Conservation (phyloP, 305 asterid species). For the Andrographis paniculata region DNA sequence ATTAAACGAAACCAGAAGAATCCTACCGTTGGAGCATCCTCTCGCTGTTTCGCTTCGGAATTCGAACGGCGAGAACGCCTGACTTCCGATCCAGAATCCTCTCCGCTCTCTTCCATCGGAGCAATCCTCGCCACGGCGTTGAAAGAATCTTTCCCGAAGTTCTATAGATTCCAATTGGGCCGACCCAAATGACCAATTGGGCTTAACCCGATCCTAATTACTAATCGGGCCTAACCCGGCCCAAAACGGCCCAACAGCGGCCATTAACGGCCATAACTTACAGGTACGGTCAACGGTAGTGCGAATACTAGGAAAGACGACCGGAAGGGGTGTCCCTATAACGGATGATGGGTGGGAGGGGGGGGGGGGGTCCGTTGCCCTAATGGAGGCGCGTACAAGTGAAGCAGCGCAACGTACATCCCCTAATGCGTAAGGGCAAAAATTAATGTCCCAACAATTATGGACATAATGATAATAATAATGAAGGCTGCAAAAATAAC, state of each 20-base stretch:
- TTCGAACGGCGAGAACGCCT: neutral
- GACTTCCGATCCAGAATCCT: too few relatives aligned
- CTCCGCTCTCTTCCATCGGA: too few relatives aligned
- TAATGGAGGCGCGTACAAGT: constrained; percentile 8
- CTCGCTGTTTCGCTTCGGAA: neutral
- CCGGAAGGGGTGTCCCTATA: constrained; percentile 9
- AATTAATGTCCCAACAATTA: constrained; percentile 30
- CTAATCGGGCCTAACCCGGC: too few relatives aligned
- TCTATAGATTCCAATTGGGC: too few relatives aligned
- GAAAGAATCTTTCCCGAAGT: too few relatives aligned
- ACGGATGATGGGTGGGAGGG: constrained; percentile 18
- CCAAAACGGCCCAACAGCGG: constrained; percentile 20
- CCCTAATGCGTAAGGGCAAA: constrained; percentile 4
- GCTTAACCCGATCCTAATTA: too few relatives aligned
- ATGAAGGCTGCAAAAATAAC: constrained; percentile 24
- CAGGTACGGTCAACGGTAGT: constrained; percentile 32
- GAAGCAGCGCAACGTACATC: constrained; percentile 8
- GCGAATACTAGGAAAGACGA: constrained; percentile 16
- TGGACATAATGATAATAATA: constrained; percentile 24
- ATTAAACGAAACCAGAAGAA: too few relatives aligned
- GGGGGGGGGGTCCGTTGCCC: constrained; percentile 26
- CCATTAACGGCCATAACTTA: constrained; percentile 29
- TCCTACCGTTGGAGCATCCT: too few relatives aligned
- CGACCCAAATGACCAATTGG: neutral
- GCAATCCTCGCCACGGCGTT: too few relatives aligned